phyloP scores from a whole-genome alignment of 108 stramenopile species.

The Skeletonema marinoi region DNA sequence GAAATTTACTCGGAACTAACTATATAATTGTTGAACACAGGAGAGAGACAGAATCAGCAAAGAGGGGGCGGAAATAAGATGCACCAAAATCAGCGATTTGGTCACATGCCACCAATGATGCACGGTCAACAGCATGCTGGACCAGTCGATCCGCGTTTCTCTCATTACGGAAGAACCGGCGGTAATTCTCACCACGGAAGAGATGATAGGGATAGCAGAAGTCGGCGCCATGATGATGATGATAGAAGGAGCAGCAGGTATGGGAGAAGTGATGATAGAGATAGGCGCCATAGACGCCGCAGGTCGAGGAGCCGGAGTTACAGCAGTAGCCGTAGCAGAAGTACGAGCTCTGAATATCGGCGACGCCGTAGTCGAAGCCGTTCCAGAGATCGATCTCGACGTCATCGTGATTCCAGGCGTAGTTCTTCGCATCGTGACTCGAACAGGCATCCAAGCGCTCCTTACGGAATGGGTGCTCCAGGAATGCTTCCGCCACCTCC shows the following conservation, averaged over 20 bases:
- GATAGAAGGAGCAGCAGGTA: slow-evolving; percentile 7
- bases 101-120: neutral
- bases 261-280: slow-evolving; percentile 14
- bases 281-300: slow-evolving; percentile 23
- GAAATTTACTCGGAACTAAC: neutral
- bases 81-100: slow-evolving; percentile 8
- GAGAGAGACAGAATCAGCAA: slow-evolving; percentile 15
- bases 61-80: slow-evolving; percentile 16
- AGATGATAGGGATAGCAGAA: neutral
- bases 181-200: neutral
- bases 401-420: neutral
- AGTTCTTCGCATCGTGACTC: slow-evolving; percentile 7
- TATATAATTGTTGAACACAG: neutral
- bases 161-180: slow-evolving; percentile 24
- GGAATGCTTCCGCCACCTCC: neutral
- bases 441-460: neutral
- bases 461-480: neutral
- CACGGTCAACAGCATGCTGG: neutral
- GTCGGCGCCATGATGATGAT: neutral
- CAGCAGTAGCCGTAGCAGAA: slow-evolving; percentile 20
- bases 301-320: slow-evolving; percentile 33
- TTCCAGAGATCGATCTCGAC: slow-evolving; percentile 5
- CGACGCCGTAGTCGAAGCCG: slow-evolving; percentile 13
- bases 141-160: slow-evolving; percentile 1
- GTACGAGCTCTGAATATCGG: slow-evolving; percentile 22